phyloP scores from a whole-genome alignment of 1,284 basidiomycete species.

The Taiwanofungus camphoratus region DNA sequence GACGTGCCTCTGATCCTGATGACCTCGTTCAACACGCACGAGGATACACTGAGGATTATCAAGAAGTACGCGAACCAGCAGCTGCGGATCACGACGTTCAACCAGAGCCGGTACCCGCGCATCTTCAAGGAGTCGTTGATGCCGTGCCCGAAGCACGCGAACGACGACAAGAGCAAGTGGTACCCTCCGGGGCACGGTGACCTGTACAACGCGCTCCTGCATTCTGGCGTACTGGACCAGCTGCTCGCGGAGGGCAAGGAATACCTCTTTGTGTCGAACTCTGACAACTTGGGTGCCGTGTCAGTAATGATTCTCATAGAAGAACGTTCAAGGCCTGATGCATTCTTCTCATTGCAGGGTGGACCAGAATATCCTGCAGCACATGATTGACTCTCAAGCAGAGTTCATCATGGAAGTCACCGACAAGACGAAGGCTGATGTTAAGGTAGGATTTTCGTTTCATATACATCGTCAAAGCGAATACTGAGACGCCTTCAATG shows the following conservation, averaged over 20 bases:
- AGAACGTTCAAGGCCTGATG: constrained; percentile 25
- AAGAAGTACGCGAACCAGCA: constrained; percentile 99
- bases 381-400: constrained; percentile 82
- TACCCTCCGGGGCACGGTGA: constrained; percentile 99
- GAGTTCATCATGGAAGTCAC: constrained; percentile 99
- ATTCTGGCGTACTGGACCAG: constrained; percentile 94
- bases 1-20: constrained; percentile 97
- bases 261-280: constrained; percentile 98
- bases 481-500: background rate
- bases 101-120: constrained; percentile 96
- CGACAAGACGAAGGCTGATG: constrained; percentile 99
- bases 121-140: constrained; percentile 92
- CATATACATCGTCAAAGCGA: background rate
- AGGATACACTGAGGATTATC: constrained; percentile 94
- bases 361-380: constrained; percentile 78
- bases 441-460: constrained; percentile 55
- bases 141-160: constrained; percentile 82
- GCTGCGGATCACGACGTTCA: constrained; percentile 91
- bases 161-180: constrained; percentile 93
- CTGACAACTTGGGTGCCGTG: constrained; percentile 97
- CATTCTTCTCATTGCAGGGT: constrained; percentile 32
- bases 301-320: constrained; percentile 33
- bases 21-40: constrained; percentile 99
- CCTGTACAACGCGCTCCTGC: constrained; percentile 85
- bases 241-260: constrained; percentile 94